phyloP scores from a whole-genome alignment of 345 rosid species.

The Eucalyptus sp. region DNA sequence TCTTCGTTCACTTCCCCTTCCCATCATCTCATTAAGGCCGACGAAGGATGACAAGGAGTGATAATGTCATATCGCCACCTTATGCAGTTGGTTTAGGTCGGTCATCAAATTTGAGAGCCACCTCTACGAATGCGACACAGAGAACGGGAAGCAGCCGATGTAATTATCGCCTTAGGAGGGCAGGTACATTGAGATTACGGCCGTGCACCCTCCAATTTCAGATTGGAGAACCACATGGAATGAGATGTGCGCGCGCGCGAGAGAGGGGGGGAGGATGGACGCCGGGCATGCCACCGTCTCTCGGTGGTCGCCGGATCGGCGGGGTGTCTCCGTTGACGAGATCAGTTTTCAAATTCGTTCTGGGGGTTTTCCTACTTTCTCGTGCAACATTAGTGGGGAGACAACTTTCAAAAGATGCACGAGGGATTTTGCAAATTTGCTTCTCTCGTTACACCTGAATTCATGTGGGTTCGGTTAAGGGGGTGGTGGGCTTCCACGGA shows the following conservation, averaged over 20 bases:
- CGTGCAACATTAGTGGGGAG: neutral
- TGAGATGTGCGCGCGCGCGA: rapidly evolving
- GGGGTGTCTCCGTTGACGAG: neutral
- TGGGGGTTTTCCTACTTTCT: neutral
- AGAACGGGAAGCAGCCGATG: too few relatives aligned
- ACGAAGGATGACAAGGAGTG: neutral
- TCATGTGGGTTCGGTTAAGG: neutral
- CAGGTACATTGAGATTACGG: too few relatives aligned
- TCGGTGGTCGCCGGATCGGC: neutral
- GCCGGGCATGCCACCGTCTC: too few relatives aligned
- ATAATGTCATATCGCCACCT: neutral
- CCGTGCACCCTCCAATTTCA: neutral
- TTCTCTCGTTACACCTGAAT: neutral
- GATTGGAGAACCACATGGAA: neutral
- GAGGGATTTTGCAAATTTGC: neutral
- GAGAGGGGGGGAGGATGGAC: too few relatives aligned
- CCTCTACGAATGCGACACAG: neutral
- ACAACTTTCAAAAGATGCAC: neutral
- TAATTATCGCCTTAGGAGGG: neutral
- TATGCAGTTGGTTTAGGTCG: neutral
- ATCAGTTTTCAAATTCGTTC: neutral
- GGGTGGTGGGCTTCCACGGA: neutral
- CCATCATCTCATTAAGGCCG: neutral
- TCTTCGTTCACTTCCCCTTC: neutral
- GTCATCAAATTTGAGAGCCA: neutral